Evolutionary conservation across 495 filamentous ascomycete genomes (phyloP), one percentile per base, ranked within the genome.

Genomic region (Chaetomium fimeti): DNA sequence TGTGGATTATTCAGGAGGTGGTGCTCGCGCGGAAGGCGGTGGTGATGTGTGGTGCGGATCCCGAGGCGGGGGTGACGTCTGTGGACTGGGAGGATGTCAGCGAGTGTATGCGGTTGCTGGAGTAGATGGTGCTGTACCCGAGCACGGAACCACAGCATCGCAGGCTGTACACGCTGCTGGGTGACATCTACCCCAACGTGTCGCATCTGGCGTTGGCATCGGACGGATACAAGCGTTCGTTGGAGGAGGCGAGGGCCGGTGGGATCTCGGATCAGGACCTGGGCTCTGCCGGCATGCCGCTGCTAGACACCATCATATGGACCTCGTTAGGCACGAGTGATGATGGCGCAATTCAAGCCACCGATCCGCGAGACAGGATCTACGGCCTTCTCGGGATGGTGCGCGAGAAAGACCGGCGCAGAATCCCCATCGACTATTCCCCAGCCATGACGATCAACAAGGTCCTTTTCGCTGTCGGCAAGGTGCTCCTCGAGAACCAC

Each of bases 391-490:
- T 66, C 2, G 69, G 70, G 20, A 25, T 72, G 18, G 40, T 68
- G n/a, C 65, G 60, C 5, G 53, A 62, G 18, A 20, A 49, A 16
- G 51, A 65, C n/a, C 51, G 55, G 15, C 22, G 57, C 12, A 63
- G 51, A 9, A 59, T 72, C 4, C 22, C 54, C n/a, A 52, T 71
- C 22, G 64, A 69, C 38, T 72, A 71, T 36, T 48, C 60, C 12
- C 53, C 64, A 25, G 45, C 55, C 49, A 57, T 25, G 25, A 65
- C 56, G 7, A 5, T 68, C n/a, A 69, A 72, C 61, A 83, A 83
- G 52, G 81, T 90, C 77, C 82, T 89, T 63, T 84, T 76, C 61
- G 77, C 75, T 1, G 75, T 86, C 36, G 88, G 85, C 68, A 88
- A 89, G 75, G 32, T 27, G 3, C 16, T 68, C 2, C 40, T 68